These are phyloP conservation scores for Knoxdaviesia capensis DNA, from an alignment of 2,329 filamentous ascomycete species.

Conservation along the genomic window DNA sequence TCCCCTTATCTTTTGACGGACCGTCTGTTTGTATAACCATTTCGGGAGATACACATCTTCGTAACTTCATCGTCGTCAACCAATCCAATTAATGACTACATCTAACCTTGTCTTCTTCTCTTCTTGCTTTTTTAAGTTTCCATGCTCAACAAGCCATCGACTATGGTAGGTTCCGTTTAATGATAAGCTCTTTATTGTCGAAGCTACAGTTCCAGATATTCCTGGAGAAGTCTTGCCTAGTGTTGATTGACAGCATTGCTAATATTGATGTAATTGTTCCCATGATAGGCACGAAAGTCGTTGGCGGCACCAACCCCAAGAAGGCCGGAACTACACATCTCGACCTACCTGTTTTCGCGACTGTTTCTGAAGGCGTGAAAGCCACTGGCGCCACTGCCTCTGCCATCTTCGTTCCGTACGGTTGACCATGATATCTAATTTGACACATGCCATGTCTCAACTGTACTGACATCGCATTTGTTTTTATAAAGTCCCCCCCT, in stretches of 20 bases:
- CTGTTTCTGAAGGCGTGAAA: conserved; percentile 73
- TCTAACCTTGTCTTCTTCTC: too few species aligned
- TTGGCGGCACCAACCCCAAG: conserved; percentile 97
- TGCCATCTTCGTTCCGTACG: conserved; percentile 89
- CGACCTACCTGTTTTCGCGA: conserved; percentile 80
- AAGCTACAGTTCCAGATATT: too few species aligned
- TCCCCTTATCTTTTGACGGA: too few species aligned
- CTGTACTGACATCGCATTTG: neutral
- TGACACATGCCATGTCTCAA: neutral
- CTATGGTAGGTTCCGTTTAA: conserved; percentile 47
- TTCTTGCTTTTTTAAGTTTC: conserved; percentile 41
- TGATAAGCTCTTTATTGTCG: too few species aligned
- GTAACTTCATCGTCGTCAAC: neutral
- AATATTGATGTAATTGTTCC: neutral
- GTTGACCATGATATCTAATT: conserved; percentile 5
- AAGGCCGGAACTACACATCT: conserved; percentile 87
- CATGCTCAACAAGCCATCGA: conserved; percentile 96
- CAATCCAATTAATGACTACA: too few species aligned
- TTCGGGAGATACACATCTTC: neutral
- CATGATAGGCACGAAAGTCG: conserved; percentile 73
- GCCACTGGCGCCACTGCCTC: conserved; percentile 79
- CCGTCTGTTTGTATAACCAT: neutral
- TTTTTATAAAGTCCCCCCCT: conserved; percentile 50
- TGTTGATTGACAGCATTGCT: neutral
- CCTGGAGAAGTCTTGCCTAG: too few species aligned